Base-by-base conservation (phyloP, 1,284 basidiomycete species). In the Cutaneotrichosporon spelunceum region DNA sequence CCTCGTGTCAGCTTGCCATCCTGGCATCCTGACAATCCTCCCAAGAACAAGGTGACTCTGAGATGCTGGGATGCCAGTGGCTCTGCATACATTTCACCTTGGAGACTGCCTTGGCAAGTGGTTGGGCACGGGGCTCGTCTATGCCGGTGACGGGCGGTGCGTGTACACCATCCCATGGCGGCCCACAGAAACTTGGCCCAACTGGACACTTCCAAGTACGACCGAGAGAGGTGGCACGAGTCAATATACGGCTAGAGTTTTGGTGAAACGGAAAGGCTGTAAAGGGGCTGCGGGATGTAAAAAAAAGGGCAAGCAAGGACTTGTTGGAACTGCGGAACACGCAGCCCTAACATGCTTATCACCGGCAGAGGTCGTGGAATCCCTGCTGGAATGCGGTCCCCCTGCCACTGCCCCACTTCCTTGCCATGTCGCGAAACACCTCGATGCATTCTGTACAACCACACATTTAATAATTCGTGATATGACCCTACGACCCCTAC, bases 61-160 rank as follows among this genome's bases (percentile, higher is more conserved):
- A n/a, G n/a, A n/a, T n/a, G n/a, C n/a, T n/a, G n/a, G n/a, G n/a
- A n/a, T n/a, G n/a, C n/a, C n/a, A n/a, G 1, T 88, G 85, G 84
- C 79, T 88, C 60, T 79, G 81, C 50, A 78, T 81, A 23, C 79
- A 84, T 63, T 88, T 88, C 74, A 79, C 74, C n/a, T 88, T 88
- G 67, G 80, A 82, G 61, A 86, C 84, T 0, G 76, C 76, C 72
- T 81, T 0, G 86, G 85, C 0, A 71, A 78, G 27, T 82, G 76
- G 0, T 83, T 81, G 10, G 85, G 84, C 27, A 77, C 83, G 21
- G 80, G 83, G 23, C 81, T 88, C 29, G 80, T 88, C 2, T 85
- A 84, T 0, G 49, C 56, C 11, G 76, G 80, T 6, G 67, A 78
- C 10, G 81, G 82, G 2, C 89, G 86, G 87, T 85, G 84, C 63